phyloP scores from a whole-genome alignment of 768 basidiomycete species.

The Psilocybe subaeruginosa region DNA sequence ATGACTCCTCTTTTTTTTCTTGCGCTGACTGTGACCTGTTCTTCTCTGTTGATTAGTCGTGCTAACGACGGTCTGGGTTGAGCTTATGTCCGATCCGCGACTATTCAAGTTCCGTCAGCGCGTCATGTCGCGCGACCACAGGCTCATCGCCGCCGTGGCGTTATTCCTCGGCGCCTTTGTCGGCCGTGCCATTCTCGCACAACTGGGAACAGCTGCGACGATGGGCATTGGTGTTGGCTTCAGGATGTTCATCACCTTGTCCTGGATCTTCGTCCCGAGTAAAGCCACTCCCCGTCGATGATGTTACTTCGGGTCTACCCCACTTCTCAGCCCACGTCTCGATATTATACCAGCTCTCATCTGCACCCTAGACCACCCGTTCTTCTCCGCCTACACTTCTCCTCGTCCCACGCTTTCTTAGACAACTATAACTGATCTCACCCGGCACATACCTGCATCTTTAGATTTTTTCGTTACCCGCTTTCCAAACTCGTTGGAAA shows the following conservation, averaged over 20 bases:
- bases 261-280: constrained; percentile 69
- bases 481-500: not conserved
- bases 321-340: too few species aligned
- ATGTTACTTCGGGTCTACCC: not conserved
- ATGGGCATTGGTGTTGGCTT: constrained; percentile 71
- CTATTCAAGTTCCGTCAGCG: constrained; percentile 61
- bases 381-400: not conserved
- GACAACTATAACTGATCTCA: not conserved
- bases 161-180: constrained; percentile 80
- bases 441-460: not conserved
- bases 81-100: constrained; percentile 80
- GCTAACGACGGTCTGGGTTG: constrained; percentile 88
- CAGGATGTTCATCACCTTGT: constrained; percentile 59
- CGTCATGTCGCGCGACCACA: constrained; percentile 70
- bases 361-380: not conserved
- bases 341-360: too few species aligned
- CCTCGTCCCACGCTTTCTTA: not conserved
- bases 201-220: constrained; percentile 62
- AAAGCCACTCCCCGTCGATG: constrained; percentile 11
- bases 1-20: constrained; percentile 9
- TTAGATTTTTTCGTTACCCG: not conserved
- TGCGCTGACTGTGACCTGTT: not conserved
- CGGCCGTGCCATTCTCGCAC: constrained; percentile 59
- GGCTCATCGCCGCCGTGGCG: constrained; percentile 62
- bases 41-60: constrained; percentile 51